Evolutionary conservation across 306 rosid genomes (phyloP).

Genomic region (Rosa rugosa): DNA sequence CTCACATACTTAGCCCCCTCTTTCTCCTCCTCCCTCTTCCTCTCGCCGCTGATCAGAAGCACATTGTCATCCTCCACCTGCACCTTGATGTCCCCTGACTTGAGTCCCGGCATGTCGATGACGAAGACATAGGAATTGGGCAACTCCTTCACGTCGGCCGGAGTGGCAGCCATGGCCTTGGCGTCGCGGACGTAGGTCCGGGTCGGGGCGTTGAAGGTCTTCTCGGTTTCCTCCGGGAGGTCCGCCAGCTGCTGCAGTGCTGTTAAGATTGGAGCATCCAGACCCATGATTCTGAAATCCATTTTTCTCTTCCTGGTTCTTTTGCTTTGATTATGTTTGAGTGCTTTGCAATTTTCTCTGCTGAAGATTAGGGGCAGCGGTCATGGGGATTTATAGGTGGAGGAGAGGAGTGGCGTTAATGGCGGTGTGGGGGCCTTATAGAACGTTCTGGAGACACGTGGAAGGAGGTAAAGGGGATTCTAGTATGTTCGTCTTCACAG

Average conservation of each 20-base stretch:
- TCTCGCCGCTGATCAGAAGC: constrained; percentile 74
- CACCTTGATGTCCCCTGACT: constrained; percentile 82
- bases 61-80: constrained; percentile 87
- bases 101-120: constrained; percentile 92
- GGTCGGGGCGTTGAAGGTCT: constrained; percentile 57
- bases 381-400: constrained; percentile 8
- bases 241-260: constrained; percentile 65
- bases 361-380: rapidly evolving
- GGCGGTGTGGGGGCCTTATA: not conserved
- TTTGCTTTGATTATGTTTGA: not conserved
- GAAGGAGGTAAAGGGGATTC: constrained; percentile 13
- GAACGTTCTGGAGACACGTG: constrained; percentile 26
- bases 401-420: not conserved
- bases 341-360: no score
- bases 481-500: constrained; percentile 17
- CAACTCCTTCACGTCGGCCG: constrained; percentile 79
- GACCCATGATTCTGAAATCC: constrained; percentile 68
- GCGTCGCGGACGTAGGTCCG: constrained; percentile 71
- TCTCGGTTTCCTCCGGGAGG: constrained; percentile 46
- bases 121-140: constrained; percentile 63
- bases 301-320: constrained; percentile 28
- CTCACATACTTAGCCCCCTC: constrained; percentile 71
- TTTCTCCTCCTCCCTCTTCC: constrained; percentile 88
- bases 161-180: constrained; percentile 85
- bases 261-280: constrained; percentile 62